phyloP scores from a whole-genome alignment of 192 early-diverging fungal genomes.

The Backusella macrospora region DNA sequence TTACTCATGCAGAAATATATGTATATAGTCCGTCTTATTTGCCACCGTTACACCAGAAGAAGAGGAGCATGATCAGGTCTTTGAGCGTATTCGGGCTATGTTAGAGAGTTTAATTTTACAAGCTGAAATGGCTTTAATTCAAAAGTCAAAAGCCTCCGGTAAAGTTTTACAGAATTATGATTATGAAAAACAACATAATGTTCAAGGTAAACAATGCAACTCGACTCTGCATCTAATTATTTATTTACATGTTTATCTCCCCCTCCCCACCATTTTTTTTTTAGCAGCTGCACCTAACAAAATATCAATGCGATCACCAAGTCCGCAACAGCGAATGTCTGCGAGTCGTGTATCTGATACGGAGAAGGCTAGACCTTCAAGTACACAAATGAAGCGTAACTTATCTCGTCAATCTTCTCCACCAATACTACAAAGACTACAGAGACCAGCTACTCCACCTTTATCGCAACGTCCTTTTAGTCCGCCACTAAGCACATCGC shows the following conservation, averaged over 20 bases:
- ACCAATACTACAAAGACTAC: background rate
- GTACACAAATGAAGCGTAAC: conserved; percentile 16
- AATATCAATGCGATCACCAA: conserved; percentile 8
- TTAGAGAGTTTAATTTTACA: conserved; percentile 9
- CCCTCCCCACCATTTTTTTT: background rate
- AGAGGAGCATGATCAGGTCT: conserved; percentile 14
- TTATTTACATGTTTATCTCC: conserved; percentile 3
- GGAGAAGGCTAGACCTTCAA: conserved; percentile 3
- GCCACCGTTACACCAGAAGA: conserved; percentile 3
- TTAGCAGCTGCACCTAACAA: conserved; percentile 2
- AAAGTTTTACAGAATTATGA: conserved; percentile 20
- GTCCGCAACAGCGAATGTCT: background rate
- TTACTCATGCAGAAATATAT: conserved; percentile 1
- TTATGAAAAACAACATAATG: conserved; percentile 11
- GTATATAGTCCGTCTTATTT: conserved; percentile 1
- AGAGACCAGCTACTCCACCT: background rate
- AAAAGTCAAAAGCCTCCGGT: conserved; percentile 17
- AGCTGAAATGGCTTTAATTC: conserved; percentile 16
- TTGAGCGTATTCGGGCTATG: conserved; percentile 13
- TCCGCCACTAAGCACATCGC: background rate
- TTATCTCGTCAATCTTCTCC: conserved; percentile 17
- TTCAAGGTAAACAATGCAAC: background rate
- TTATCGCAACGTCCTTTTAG: background rate
- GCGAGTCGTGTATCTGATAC: conserved; percentile 2
- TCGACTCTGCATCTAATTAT: background rate